These are phyloP conservation scores for Clarireedia hainanense DNA, from an alignment of 2,329 filamentous ascomycete genomes.

Conservation along the genomic window DNA sequence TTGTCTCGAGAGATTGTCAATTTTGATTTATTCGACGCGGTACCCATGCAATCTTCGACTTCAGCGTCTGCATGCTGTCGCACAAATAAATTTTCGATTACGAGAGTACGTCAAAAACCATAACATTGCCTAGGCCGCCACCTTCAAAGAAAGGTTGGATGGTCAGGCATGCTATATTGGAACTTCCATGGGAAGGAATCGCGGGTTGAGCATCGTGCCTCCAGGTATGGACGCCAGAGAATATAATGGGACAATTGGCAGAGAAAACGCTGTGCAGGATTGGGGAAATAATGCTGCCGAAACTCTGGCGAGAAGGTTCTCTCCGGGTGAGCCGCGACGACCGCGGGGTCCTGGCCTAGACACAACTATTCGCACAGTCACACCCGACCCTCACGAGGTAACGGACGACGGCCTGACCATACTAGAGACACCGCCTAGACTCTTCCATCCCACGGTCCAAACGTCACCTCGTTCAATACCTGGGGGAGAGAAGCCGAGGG, in stretches of 20 bases:
- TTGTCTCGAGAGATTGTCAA: conserved; percentile 4
- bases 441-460: conserved; percentile 32
- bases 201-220: conserved; percentile 35
- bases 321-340: conserved; percentile 16
- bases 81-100: conserved; percentile 3
- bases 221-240: conserved; percentile 39
- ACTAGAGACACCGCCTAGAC: conserved; percentile 1
- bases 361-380: conserved; percentile 54
- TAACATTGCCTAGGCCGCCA: conserved; percentile 1
- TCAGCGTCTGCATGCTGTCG: conserved; percentile 5
- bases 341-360: conserved; percentile 28
- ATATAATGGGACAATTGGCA: conserved; percentile 28
- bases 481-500: conserved; percentile 33
- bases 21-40: background rate
- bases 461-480: conserved; percentile 42
- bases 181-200: conserved; percentile 21
- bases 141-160: conserved; percentile 2
- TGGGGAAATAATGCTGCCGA: conserved; percentile 25
- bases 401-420: conserved; percentile 19
- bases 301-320: conserved; percentile 20
- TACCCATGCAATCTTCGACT: conserved; percentile 7
- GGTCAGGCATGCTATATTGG: conserved; percentile 16
- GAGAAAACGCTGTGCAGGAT: conserved; percentile 26
- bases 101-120: background rate
- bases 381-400: conserved; percentile 45